Evolutionary conservation across 1,284 basidiomycete species (phyloP), one percentile per base, ranked within the genome.

Genomic region (Ganoderma multipileum): DNA sequence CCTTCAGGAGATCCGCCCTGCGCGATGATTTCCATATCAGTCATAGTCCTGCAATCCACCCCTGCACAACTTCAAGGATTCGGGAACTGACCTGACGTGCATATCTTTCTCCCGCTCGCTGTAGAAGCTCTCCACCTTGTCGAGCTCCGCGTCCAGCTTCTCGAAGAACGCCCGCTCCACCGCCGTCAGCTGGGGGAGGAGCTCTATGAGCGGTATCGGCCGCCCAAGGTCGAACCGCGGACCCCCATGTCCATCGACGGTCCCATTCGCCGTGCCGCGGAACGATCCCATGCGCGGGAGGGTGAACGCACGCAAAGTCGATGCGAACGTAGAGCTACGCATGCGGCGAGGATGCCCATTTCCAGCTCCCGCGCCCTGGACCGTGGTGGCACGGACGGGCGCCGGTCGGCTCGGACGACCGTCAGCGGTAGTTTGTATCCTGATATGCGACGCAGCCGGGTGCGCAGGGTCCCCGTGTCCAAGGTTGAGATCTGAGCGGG

Each of bases 81-180:
- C n/a, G n/a, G n/a, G n/a, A n/a, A 59, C 61, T 76, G 78, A 67
- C 88, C 86, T 68, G 84, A 85, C 36, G 80, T 81, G 28, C 81
- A 80, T 80, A 72, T 95, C 94, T 30, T 84, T 82, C 78, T 95
- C 94, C 30, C 92, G 86, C 30, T 87, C 87, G 9, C 87, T 76
- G 77, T 95, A 98, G 79, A 99, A 99, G 2, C 82, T 81, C 75
- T 96, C 91, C 28, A 97, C 88, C 82, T 97, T 95, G 65, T 91
- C 88, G 0, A 97, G 82, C 77, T 97, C 90, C 0, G 77, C 77
- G 72, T 96, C 92, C 2, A 97, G 84, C 47, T 88, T 84, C 7
- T 89, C 85, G 72, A 97, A 93, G 81, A 96, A 97, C 3, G 84
- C 84, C 57, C 82, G 79, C 75, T 96, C 91, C 44, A 87, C 83